These are phyloP conservation scores for Plasmopara viticola DNA, from an alignment of 352 stramenopile genomes.

Conservation along the genomic window DNA sequence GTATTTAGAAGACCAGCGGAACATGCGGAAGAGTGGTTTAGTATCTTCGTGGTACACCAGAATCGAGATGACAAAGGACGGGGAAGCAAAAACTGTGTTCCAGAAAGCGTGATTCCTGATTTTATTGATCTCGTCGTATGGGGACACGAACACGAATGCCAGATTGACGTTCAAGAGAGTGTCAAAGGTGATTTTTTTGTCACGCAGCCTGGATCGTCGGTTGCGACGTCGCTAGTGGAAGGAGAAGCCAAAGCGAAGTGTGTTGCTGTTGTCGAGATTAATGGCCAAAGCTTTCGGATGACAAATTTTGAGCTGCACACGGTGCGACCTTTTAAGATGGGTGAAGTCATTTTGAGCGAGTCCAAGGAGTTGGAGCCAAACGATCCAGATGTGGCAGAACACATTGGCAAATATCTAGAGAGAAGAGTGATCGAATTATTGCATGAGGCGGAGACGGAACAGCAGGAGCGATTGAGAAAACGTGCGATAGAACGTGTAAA, in stretches of 20 bases:
- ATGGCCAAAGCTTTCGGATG: conserved; percentile 87
- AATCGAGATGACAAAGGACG: conserved; percentile 92
- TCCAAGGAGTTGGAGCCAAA: conserved; percentile 88
- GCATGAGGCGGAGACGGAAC: conserved; percentile 46
- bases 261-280: conserved; percentile 86
- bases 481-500: conserved; percentile 18
- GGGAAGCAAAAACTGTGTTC: conserved; percentile 95
- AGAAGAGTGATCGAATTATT: conserved; percentile 63
- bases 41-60: conserved; percentile 98
- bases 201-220: conserved; percentile 93
- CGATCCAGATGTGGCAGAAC: conserved; percentile 76
- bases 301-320: conserved; percentile 75
- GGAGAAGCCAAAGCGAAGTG: conserved; percentile 84
- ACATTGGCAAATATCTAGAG: conserved; percentile 63
- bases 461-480: conserved; percentile 15
- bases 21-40: conserved; percentile 90
- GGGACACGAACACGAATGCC: conserved; percentile 98
- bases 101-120: conserved; percentile 96
- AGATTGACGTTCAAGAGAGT: conserved; percentile 91
- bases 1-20: conserved; percentile 87
- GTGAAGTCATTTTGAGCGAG: conserved; percentile 84
- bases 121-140: conserved; percentile 98
- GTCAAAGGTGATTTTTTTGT: conserved; percentile 95
- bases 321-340: conserved; percentile 92
- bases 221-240: conserved; percentile 93